A percentile compares a stretch with the other conserved stretches of the same genome.
These are phyloP conservation scores for Mortierella antarctica DNA, from an alignment of 192 early-diverging fungal species.

Conservation along the genomic window DNA sequence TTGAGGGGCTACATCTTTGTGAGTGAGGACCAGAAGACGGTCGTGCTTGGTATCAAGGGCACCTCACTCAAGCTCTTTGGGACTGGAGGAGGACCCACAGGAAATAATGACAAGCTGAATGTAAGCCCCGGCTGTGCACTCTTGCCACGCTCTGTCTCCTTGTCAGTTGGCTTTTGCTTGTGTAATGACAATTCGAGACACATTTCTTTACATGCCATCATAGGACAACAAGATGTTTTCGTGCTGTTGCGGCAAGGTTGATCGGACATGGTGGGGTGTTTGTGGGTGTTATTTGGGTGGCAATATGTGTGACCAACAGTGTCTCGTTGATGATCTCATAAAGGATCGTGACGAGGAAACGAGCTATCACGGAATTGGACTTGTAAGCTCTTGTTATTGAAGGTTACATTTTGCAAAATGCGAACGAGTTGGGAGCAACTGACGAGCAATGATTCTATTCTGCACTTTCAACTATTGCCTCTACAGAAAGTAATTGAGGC, in stretches of 20 bases:
- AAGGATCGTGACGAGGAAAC: slow-evolving; percentile 59
- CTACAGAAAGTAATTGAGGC: slow-evolving; percentile 73
- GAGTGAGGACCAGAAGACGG: slow-evolving; percentile 66
- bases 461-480: not conserved
- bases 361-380: slow-evolving; percentile 60
- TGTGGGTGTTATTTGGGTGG: slow-evolving; percentile 82
- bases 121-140: slow-evolving; percentile 17
- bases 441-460: not conserved
- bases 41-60: slow-evolving; percentile 90
- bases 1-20: slow-evolving; percentile 89
- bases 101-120: slow-evolving; percentile 78
- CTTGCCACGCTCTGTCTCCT: not conserved
- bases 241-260: slow-evolving; percentile 93
- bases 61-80: slow-evolving; percentile 58
- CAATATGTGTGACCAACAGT: slow-evolving; percentile 65
- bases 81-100: slow-evolving; percentile 71
- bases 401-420: not conserved
- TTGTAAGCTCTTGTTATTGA: slow-evolving; percentile 25
- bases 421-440: no score
- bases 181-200: not conserved
- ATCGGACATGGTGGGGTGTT: slow-evolving; percentile 82
- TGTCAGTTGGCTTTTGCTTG: not conserved
- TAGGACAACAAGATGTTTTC: slow-evolving; percentile 94
- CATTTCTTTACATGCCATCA: not conserved
- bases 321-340: slow-evolving; percentile 57